Conservation (phyloP, 192 early-diverging fungal genomes). For the Rhizoclosmatium sp. region DNA sequence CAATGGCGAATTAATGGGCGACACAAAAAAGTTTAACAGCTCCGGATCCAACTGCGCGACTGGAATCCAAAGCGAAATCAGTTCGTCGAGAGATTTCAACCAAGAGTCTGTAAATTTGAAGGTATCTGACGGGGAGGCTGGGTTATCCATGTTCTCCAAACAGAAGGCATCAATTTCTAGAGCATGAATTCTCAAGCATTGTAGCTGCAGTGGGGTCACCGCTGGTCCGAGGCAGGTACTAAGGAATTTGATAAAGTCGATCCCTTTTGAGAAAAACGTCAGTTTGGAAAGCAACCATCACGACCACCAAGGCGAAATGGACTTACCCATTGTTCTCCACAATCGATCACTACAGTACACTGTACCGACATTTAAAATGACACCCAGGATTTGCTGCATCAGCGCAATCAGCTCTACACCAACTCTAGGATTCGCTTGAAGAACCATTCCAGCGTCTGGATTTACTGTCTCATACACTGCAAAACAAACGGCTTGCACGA, state of each 20-base stretch:
- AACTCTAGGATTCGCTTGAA: not conserved
- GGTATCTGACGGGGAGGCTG: not conserved
- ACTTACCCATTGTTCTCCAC: constrained; percentile 56
- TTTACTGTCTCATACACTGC: constrained; percentile 43
- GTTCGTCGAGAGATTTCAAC: constrained; percentile 35
- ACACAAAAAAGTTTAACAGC: constrained; percentile 24
- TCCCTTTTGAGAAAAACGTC: constrained; percentile 2
- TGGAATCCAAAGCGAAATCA: constrained; percentile 28
- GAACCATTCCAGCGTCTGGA: constrained; percentile 13
- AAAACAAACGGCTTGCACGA: constrained; percentile 42
- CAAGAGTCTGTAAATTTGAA: constrained; percentile 35
- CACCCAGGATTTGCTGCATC: constrained; percentile 40
- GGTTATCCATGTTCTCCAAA: constrained; percentile 22
- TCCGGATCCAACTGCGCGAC: constrained; percentile 25
- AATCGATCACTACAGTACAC: constrained; percentile 35
- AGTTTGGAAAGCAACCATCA: not conserved
- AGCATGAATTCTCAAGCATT: constrained; percentile 20
- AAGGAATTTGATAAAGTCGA: constrained; percentile 43
- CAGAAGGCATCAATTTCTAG: constrained; percentile 29
- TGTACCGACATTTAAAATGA: constrained; percentile 41
- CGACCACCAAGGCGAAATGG: not conserved
- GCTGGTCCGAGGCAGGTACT: constrained; percentile 33
- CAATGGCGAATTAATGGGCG: constrained; percentile 21
- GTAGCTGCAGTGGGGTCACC: constrained; percentile 35
- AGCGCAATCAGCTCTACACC: not conserved